These are phyloP conservation scores for Ceratocystis papillata DNA, from an alignment of 2,329 filamentous ascomycete species.

Conservation along the genomic window DNA sequence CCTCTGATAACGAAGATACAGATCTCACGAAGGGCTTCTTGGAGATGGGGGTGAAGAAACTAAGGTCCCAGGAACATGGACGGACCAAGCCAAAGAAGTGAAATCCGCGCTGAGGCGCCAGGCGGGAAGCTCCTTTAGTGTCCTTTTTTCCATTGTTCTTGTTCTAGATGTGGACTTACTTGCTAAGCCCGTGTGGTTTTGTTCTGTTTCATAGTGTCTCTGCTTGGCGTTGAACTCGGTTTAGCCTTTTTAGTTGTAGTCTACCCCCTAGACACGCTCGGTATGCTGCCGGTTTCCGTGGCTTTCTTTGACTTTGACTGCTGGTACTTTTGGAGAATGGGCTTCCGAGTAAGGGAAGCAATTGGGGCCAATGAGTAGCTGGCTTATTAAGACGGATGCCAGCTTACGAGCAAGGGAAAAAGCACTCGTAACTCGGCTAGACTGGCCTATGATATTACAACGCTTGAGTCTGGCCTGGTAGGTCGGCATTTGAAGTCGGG, in stretches of 20 bases:
- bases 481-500: background rate
- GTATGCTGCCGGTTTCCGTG: slow-evolving; percentile 7
- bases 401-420: background rate
- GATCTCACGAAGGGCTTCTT: background rate
- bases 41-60: background rate
- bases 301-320: background rate
- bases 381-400: background rate
- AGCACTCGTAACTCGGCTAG: background rate
- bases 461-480: background rate
- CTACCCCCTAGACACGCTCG: background rate
- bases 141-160: slow-evolving; percentile 1
- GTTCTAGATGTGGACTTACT: background rate
- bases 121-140: background rate
- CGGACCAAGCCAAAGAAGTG: background rate
- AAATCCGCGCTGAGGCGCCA: background rate
- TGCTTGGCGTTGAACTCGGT: background rate
- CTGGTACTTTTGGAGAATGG: background rate
- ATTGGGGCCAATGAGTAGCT: background rate
- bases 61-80: background rate
- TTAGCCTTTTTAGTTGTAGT: background rate
- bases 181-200: background rate
- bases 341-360: background rate
- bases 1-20: background rate
- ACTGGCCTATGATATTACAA: background rate
- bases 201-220: background rate